These are phyloP conservation scores for Peniophora sp. DNA, from an alignment of 1,284 basidiomycete genomes.

Conservation along the genomic window DNA sequence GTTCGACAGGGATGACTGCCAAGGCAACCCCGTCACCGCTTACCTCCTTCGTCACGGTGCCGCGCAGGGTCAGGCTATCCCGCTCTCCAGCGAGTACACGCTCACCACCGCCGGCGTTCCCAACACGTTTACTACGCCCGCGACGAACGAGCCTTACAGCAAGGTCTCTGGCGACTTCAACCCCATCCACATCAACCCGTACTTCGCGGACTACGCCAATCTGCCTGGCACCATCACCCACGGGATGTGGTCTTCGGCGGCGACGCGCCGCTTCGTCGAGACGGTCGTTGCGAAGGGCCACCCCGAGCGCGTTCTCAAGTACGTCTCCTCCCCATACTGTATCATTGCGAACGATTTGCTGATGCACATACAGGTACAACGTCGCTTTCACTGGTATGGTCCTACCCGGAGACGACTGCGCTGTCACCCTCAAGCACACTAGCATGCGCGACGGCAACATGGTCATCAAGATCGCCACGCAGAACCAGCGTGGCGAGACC, in stretches of 20 bases:
- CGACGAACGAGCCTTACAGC: slow-evolving; percentile 93
- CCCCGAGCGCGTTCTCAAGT: slow-evolving; percentile 85
- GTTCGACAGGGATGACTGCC: slow-evolving; percentile 80
- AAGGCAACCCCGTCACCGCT: slow-evolving; percentile 90
- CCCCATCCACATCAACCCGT: slow-evolving; percentile 97
- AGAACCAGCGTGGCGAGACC: slow-evolving; percentile 83
- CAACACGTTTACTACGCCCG: slow-evolving; percentile 67
- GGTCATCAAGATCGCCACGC: slow-evolving; percentile 85
- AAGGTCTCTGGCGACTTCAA: slow-evolving; percentile 96
- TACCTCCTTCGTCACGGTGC: slow-evolving; percentile 90
- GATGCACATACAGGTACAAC: slow-evolving; percentile 54
- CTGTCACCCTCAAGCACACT: slow-evolving; percentile 83
- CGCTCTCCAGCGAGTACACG: slow-evolving; percentile 80
- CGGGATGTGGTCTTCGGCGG: slow-evolving; percentile 95
- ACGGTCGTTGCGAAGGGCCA: slow-evolving; percentile 90
- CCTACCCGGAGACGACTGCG: slow-evolving; percentile 85
- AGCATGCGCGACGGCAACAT: slow-evolving; percentile 92
- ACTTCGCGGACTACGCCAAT: slow-evolving; percentile 91
- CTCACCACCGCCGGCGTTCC: slow-evolving; percentile 58
- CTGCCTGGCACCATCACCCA: slow-evolving; percentile 97
- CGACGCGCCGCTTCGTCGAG: slow-evolving; percentile 90
- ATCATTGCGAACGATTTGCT: slow-evolving; percentile 9
- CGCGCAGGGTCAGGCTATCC: slow-evolving; percentile 67
- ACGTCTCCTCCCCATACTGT: slow-evolving; percentile 24
- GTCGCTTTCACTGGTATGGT: slow-evolving; percentile 97